Conservation (phyloP, 805 yeast genomes). For the Saturnispora ahearnii region DNA sequence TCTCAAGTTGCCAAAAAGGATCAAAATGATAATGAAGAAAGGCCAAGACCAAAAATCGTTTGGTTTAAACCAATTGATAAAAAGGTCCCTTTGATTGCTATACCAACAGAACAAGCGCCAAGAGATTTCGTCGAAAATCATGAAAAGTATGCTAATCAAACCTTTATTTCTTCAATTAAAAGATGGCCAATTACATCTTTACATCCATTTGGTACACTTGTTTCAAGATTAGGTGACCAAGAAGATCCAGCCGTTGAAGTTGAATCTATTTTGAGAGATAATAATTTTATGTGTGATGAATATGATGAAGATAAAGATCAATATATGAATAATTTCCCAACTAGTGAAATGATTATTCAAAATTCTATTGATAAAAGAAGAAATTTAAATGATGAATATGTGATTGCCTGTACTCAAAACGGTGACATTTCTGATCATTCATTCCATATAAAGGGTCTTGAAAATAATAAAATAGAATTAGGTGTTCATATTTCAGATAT, state of each 20-base stretch:
- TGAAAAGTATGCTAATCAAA: constrained; percentile 66
- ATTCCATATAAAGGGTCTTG: constrained; percentile 59
- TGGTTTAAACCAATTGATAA: constrained; percentile 99
- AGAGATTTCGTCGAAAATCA: constrained; percentile 90
- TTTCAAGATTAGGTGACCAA: constrained; percentile 76
- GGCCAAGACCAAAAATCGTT: constrained; percentile 76
- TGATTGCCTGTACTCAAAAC: constrained; percentile 53
- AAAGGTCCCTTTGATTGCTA: constrained; percentile 94
- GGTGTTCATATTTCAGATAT: constrained; percentile 85
- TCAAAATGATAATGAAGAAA: constrained; percentile 16
- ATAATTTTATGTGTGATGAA: constrained; percentile 74
- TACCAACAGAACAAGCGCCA: constrained; percentile 98
- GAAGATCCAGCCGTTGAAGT: constrained; percentile 72
- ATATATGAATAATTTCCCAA: constrained; percentile 32
- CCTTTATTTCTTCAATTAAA: constrained; percentile 91
- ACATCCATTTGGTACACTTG: constrained; percentile 94
- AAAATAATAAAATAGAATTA: constrained; percentile 57
- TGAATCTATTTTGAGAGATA: constrained; percentile 82
- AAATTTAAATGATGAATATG: constrained; percentile 50
- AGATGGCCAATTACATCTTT: constrained; percentile 99
- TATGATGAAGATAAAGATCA: constrained; percentile 40
- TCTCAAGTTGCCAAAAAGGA: constrained; percentile 81
- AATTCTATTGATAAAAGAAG: constrained; percentile 32
- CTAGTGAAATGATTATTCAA: constrained; percentile 26
- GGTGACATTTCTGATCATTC: constrained; percentile 66